phyloP scores from a whole-genome alignment of 805 yeast genomes.

The Cyberlindnera galapagoensis region DNA sequence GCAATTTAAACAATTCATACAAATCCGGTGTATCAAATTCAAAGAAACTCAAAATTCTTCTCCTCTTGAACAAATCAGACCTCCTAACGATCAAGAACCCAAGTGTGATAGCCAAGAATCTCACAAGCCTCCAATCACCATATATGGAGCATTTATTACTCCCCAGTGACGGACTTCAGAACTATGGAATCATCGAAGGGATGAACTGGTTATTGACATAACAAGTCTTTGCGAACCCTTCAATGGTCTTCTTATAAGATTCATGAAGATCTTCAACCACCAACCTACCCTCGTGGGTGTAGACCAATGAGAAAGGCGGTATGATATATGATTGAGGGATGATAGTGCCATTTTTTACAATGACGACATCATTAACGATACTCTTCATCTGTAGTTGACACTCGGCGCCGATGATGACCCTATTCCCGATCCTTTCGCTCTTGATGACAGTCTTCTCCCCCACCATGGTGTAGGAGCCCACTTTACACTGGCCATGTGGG shows the following conservation, averaged over 20 bases:
- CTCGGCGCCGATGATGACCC: conserved; percentile 40
- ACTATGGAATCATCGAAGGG: conserved; percentile 23
- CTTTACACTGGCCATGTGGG: conserved; percentile 27
- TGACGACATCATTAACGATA: conserved; percentile 45
- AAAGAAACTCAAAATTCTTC: too few species aligned
- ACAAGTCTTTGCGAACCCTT: conserved; percentile 14
- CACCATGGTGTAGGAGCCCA: conserved; percentile 43
- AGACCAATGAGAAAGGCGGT: conserved; percentile 47
- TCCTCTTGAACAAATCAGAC: too few species aligned
- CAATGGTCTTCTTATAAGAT: conserved; percentile 25
- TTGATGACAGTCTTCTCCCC: conserved; percentile 30
- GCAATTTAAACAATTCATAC: too few species aligned
- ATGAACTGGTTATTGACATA: conserved; percentile 23
- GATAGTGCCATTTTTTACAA: conserved; percentile 34
- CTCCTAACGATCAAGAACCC: too few species aligned
- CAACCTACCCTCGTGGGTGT: not conserved
- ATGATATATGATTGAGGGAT: conserved; percentile 38
- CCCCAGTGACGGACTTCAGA: conserved; percentile 12
- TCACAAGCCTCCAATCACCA: too few species aligned
- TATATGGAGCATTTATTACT: too few species aligned
- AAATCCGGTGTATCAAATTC: too few species aligned
- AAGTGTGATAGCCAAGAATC: too few species aligned
- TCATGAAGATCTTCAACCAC: conserved; percentile 16
- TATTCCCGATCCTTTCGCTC: conserved; percentile 38
- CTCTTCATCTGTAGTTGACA: conserved; percentile 33